Base-by-base conservation (phyloP, 768 basidiomycete genomes). In the Suillus subluteus region DNA sequence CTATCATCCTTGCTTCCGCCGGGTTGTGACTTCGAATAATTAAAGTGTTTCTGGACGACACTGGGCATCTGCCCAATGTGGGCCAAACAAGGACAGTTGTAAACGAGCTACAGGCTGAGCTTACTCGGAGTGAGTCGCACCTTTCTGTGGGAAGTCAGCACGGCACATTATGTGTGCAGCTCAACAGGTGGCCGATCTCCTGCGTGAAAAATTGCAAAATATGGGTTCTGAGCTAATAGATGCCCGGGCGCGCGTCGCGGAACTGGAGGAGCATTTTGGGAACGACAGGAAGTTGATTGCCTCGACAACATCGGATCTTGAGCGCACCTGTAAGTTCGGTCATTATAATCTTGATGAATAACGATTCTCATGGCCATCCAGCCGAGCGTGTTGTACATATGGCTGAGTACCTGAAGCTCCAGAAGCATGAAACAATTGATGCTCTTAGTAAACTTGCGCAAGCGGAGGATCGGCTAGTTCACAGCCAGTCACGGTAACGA, bases 111-210 rank as follows among this genome's bases (percentile, higher is more conserved):
- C 78, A 75, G 56, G 72, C 67, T 32, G 79, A 82, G 62, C 79
- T 80, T 69, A 69, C 63, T 41, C 78, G 73, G 68, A 75, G 80
- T 82, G 70, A 16, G 75, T 48, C 43, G 11, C 40, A 65, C 30
- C 55, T 70, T 41, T 15, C 44, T 55, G 35, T 30, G 55, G 40
- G 12, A 46, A 8, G 46, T 55, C 40, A 43, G 21, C 41, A 43
- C 61, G 52, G 67, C 68, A 59, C 26, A 44, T 66, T 26, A n/a
- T 65, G 67, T 65, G 65, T 63, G 55, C 44, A 85, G 84, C 82
- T n/a, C 78, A 82, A 65, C 82, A 85, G 73, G 84, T 85, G 46
- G 76, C 80, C 37, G 82, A 84, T 61, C 69, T 85, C n/a, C 76
- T 84, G 6, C 83, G 84, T 16, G 82, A 84, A 59, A 82, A 82